phyloP scores from a whole-genome alignment of 352 stramenopile species.

The Pythium phragmitis region DNA sequence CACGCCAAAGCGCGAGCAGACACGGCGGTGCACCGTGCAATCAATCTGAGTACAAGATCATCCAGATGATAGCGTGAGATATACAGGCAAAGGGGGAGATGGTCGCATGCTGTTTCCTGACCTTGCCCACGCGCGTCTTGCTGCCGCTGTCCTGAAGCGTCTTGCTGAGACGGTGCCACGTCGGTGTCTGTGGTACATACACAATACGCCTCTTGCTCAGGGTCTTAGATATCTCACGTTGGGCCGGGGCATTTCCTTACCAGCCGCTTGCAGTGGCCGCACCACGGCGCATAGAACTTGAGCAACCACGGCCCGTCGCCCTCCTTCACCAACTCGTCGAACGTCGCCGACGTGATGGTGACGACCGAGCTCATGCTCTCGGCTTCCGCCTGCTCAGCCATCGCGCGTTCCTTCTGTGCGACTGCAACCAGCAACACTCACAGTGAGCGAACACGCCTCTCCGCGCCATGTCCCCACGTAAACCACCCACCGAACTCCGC shows the following conservation, averaged over 20 bases:
- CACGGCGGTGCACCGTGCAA: slow-evolving; percentile 76
- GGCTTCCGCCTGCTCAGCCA: slow-evolving; percentile 30
- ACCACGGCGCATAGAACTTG: slow-evolving; percentile 95
- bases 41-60: slow-evolving; percentile 26
- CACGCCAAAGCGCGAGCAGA: slow-evolving; percentile 84
- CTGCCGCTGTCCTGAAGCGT: slow-evolving; percentile 61
- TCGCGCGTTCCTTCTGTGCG: slow-evolving; percentile 14
- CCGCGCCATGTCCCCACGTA: not conserved
- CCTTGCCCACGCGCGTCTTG: slow-evolving; percentile 60
- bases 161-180: slow-evolving; percentile 79
- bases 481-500: slow-evolving; percentile 49
- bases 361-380: slow-evolving; percentile 32
- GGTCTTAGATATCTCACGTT: not conserved
- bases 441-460: not conserved
- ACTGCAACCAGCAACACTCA: slow-evolving; percentile 5
- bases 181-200: slow-evolving; percentile 27
- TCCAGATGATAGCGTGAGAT: not conserved
- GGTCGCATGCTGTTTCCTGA: slow-evolving; percentile 1
- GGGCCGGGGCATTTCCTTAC: slow-evolving; percentile 29
- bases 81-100: not conserved
- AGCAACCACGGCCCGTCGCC: slow-evolving; percentile 71
- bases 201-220: not conserved
- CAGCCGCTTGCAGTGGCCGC: slow-evolving; percentile 93
- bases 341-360: slow-evolving; percentile 25
- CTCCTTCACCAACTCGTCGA: slow-evolving; percentile 45